phyloP scores from a whole-genome alignment of 306 rosid genomes.

The Chamaecrista fasciculata region DNA sequence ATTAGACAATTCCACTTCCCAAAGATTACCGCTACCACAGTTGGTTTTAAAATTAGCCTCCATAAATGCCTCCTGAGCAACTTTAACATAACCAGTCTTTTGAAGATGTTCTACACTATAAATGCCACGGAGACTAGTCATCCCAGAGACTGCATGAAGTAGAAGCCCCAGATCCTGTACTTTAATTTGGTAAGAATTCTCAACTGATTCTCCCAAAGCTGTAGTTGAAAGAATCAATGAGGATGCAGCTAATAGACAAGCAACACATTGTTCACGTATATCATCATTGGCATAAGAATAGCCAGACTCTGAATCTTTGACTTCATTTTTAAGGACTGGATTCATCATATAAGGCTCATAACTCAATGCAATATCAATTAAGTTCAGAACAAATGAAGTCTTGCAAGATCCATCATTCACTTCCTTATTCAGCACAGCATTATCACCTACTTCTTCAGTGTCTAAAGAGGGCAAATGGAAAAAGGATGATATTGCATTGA shows the following conservation, averaged over 20 bases:
- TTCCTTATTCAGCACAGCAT: conserved; percentile 36
- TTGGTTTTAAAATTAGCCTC: conserved; percentile 78
- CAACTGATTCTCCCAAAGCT: conserved; percentile 42
- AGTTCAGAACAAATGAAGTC: conserved; percentile 65
- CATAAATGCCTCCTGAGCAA: conserved; percentile 76
- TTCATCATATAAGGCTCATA: conserved; percentile 79
- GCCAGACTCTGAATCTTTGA: conserved; percentile 41
- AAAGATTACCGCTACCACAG: conserved; percentile 67
- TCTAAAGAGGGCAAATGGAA: conserved; percentile 50
- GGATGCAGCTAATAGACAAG: conserved; percentile 91
- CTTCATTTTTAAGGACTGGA: conserved; percentile 39
- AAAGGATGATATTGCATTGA: conserved; percentile 61
- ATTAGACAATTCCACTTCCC: conserved; percentile 81
- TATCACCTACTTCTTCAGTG: conserved; percentile 41
- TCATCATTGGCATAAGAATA: conserved; percentile 50
- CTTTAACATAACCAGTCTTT: conserved; percentile 73
- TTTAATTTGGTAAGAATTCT: conserved; percentile 50
- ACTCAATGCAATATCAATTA: conserved; percentile 82
- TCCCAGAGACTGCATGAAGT: conserved; percentile 48
- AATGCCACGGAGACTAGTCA: conserved; percentile 44
- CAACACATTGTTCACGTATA: conserved; percentile 49
- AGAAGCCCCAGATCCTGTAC: conserved; percentile 82
- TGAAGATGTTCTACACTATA: conserved; percentile 68
- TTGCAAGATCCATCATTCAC: conserved; percentile 34
- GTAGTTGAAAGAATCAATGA: conserved; percentile 70